phyloP scores from a whole-genome alignment of 2,329 filamentous ascomycete species.

The Arthroderma sp. region DNA sequence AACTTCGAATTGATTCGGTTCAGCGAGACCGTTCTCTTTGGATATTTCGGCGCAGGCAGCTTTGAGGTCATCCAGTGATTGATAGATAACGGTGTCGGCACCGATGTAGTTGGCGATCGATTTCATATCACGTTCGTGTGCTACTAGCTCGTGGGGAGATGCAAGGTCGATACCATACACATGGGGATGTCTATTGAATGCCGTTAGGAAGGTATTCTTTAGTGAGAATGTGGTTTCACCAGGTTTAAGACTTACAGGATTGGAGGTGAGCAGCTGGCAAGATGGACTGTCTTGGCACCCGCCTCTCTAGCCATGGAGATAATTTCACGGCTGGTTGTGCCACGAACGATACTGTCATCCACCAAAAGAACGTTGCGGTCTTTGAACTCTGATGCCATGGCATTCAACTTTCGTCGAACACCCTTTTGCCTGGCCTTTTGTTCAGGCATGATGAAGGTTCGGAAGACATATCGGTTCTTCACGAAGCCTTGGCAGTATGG shows the following conservation, averaged over 20 bases:
- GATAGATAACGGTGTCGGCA: slow-evolving; percentile 64
- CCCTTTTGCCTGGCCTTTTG: slow-evolving; percentile 71
- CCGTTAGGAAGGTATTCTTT: not conserved
- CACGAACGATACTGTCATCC: slow-evolving; percentile 81
- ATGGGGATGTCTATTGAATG: slow-evolving; percentile 49
- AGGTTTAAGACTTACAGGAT: slow-evolving; percentile 42
- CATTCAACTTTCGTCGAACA: slow-evolving; percentile 77
- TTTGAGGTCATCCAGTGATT: slow-evolving; percentile 66
- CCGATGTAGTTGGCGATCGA: slow-evolving; percentile 56
- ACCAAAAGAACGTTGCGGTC: slow-evolving; percentile 70
- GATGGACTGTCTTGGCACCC: slow-evolving; percentile 68
- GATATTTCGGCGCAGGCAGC: slow-evolving; percentile 62
- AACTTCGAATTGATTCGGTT: slow-evolving; percentile 60
- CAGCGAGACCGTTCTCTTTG: slow-evolving; percentile 38
- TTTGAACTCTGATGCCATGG: slow-evolving; percentile 74
- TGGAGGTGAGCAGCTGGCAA: slow-evolving; percentile 68
- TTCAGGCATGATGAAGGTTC: slow-evolving; percentile 76
- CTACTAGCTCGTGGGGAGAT: slow-evolving; percentile 56
- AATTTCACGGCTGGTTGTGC: slow-evolving; percentile 68
- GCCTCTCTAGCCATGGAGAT: slow-evolving; percentile 75
- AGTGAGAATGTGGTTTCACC: slow-evolving; percentile 4
- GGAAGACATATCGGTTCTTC: slow-evolving; percentile 80
- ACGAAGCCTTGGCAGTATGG: slow-evolving; percentile 72
- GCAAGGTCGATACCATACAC: slow-evolving; percentile 74
- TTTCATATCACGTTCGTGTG: slow-evolving; percentile 49